Evolutionary conservation across 352 stramenopile genomes (phyloP), one percentile per base, ranked within the genome.

Genomic region (Phytophthora pisi): DNA sequence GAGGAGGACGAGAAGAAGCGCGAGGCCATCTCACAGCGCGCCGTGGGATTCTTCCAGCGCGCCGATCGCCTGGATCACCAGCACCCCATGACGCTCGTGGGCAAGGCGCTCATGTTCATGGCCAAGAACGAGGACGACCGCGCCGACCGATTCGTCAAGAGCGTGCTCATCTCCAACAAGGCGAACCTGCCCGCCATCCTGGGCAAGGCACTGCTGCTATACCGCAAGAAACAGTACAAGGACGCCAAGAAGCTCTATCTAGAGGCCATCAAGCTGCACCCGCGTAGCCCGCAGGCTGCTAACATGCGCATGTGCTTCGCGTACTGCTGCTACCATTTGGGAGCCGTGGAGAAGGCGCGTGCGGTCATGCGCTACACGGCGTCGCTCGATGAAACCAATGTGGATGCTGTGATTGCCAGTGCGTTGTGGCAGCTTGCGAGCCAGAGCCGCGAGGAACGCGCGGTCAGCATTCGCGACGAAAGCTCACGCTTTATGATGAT

Each of bases 261-360:
- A 18, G 89, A 98, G 38, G 97, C 96, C 0, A 98, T 99, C 61
- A 93, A 92, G 64, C 66, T 98, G 43, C 97, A 98, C 65, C 96
- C 97, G 16, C 75, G 85, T 47, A 97, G 89, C 46, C 90, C 92
- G n/a, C 87, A 96, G 62, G 89, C 88, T 24, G 91, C 95, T 8
- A 82, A 89, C 10, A 97, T 98, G 74, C 89, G 97, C 58, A 98
- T 99, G 71, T 97, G 93, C 67, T 98, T 99, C 77, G 96, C 96
- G 5, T 96, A 99, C 70, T 98, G 95, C 58, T 99, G 92, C 64
- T 99, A 99, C 68, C 89, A 96, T 61, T 83, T 99, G 47, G 96
- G 96, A 46, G 91, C 96, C 26, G 73, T 94, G 55, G 89, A 95
- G 56, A 96, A 96, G 67, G 88, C 89, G 30, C 86, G 87, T 30